Percentiles rank a stretch among this genome's conserved stretches.
Conservation (phyloP, 1,139 yeast species). For the Kurtzmaniella quercitrusa region DNA sequence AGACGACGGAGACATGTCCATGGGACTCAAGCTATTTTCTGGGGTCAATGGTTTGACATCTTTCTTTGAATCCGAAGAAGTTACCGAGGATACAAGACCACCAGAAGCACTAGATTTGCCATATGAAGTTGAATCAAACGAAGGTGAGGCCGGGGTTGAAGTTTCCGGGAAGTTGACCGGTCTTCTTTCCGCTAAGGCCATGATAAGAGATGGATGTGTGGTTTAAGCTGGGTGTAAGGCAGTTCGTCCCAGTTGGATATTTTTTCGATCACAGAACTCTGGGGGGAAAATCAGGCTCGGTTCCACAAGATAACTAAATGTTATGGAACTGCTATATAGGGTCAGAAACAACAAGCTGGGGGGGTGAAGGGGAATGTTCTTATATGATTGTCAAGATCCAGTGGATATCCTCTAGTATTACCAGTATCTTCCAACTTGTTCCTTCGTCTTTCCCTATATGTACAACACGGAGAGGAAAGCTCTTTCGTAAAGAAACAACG, state of each 20-base stretch:
- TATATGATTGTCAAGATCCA: neutral
- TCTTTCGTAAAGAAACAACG: neutral
- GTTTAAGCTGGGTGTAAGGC: neutral
- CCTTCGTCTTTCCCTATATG: conserved; percentile 4
- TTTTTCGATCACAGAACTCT: conserved; percentile 1
- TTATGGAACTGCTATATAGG: conserved; percentile 6
- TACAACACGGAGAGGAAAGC: neutral
- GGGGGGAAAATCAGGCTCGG: conserved; percentile 4
- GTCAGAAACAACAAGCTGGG: conserved; percentile 7
- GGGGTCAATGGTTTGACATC: conserved; percentile 18
- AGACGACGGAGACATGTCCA: conserved; percentile 34
- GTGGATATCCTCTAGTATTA: conserved; percentile 1
- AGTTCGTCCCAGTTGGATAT: neutral
- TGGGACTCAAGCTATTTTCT: conserved; percentile 22
- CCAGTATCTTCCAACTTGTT: conserved; percentile 2
- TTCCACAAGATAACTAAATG: conserved; percentile 6
- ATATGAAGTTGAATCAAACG: conserved; percentile 32
- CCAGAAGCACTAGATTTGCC: conserved; percentile 10
- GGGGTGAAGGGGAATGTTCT: neutral
- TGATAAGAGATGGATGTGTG: conserved; percentile 10
- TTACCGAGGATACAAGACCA: neutral
- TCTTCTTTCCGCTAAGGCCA: conserved; percentile 60
- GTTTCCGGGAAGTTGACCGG: conserved; percentile 41
- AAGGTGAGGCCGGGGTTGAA: conserved; percentile 40
- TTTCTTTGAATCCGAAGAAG: conserved; percentile 9